These are phyloP conservation scores for Beauveria bassiana DNA, from an alignment of 2,329 filamentous ascomycete species.

Conservation along the genomic window DNA sequence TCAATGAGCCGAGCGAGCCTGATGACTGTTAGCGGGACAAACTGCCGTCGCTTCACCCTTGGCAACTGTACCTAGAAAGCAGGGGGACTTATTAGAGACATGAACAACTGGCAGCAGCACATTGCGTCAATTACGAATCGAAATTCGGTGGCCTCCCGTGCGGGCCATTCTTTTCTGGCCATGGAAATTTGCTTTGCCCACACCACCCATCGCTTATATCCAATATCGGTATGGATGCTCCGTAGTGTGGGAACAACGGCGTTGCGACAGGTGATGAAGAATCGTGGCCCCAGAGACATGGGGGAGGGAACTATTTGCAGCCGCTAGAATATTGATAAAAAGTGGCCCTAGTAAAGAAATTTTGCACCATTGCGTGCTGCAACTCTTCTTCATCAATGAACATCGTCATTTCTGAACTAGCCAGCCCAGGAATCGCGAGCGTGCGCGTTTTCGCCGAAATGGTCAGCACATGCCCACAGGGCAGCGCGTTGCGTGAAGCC, in stretches of 20 bases:
- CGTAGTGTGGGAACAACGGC: not conserved
- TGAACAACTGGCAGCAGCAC: not conserved
- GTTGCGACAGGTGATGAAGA: not conserved
- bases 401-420: not conserved
- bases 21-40: too few relatives aligned
- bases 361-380: not conserved
- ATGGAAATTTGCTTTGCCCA: not conserved
- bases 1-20: too few relatives aligned
- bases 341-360: not conserved
- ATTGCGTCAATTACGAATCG: not conserved
- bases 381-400: not conserved
- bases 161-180: not conserved
- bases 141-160: not conserved
- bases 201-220: not conserved
- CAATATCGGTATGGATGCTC: not conserved
- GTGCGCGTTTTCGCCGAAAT: not conserved
- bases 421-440: not conserved
- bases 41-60: not conserved
- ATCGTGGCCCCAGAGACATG: not conserved
- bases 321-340: not conserved
- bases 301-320: not conserved
- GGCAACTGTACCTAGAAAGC: not conserved
- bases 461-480: not conserved
- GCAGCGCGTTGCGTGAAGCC: too few relatives aligned
- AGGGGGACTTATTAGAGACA: not conserved